Percentiles rank a stretch among this genome's conserved stretches.
Conservation (phyloP, 257 asterid genomes). For the Nicotiana attenuata region DNA sequence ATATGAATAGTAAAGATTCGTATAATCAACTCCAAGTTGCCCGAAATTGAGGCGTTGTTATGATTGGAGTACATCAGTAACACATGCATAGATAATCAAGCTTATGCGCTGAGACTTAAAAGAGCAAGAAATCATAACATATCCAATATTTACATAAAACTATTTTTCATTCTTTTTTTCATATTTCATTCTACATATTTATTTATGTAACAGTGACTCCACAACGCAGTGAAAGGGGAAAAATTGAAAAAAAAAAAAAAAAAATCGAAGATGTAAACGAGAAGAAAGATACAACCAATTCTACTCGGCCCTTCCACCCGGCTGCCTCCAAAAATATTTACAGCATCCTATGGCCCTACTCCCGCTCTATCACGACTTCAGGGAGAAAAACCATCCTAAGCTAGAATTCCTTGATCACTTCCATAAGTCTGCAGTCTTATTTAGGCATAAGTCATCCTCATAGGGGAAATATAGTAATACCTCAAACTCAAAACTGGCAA, state of each 20-base stretch:
- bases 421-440: constrained; percentile 35
- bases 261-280: constrained; percentile 6
- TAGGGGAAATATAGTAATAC: constrained; percentile 18
- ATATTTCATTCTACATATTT: constrained; percentile 35
- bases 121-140: neutral
- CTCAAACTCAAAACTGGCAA: constrained; percentile 81
- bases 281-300: constrained; percentile 26
- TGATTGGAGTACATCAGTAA: neutral
- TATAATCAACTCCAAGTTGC: neutral
- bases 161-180: constrained; percentile 13
- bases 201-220: constrained; percentile 57
- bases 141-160: constrained; percentile 29
- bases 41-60: neutral
- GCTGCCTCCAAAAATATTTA: constrained; percentile 52
- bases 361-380: constrained; percentile 13
- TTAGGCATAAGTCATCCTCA: constrained; percentile 15
- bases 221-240: constrained; percentile 22
- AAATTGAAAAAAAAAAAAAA: too few relatives aligned
- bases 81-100: neutral
- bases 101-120: neutral
- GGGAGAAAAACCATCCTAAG: constrained; percentile 32
- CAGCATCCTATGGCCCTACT: constrained; percentile 27
- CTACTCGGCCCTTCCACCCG: constrained; percentile 26
- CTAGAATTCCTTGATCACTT: constrained; percentile 24
- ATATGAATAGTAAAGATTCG: neutral